Evolutionary conservation across 345 rosid genomes (phyloP), one percentile per base, ranked within the genome.

Genomic region (Arabidopsis arenosa): DNA sequence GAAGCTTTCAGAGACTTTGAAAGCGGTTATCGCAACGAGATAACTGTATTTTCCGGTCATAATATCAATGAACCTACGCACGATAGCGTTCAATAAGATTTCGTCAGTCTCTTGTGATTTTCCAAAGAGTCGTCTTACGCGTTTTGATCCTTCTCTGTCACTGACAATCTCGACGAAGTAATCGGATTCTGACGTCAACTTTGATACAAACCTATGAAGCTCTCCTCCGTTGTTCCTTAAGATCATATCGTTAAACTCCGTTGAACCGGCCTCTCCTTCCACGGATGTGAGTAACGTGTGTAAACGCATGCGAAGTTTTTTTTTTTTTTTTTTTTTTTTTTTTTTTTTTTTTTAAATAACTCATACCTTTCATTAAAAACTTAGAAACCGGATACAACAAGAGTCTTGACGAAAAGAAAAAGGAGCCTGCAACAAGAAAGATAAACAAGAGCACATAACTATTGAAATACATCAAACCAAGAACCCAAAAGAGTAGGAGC

Each of bases 1-100:
- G 5, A 18, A n/a, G 62, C 62, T 57, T 35, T 9, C 9, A 12
- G 3, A 9, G 41, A 33, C 23, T 17, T 33, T 57, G 40, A 33
- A 57, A 57, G 37, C 23, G 23, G 37, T 33, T 32, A 57, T n/a
- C 3, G 62, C 62, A 33, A 57, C 62, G 41, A n/a, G 6, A 8
- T 33, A 57, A 15, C 62, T 57, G 12, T 57, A 33, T 33, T 57
- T 9, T 7, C 62, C 62, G 2, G 62, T 57, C 41, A 57, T 57
- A 8, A 57, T 8, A 33, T 57, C 62, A 3, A 57, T 57, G 62
- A 57, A 57, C 18, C 23, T 57, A 14, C 8, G 11, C 12, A 56
- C 62, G 18, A 56, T 56, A 56, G 62, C 62, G 21, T 56, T 56
- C 40, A 56, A 32, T 9, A 14, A 56, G 21, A 56, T 33, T 30